A percentile compares a stretch with the other conserved stretches of the same genome.
Conservation (phyloP, 345 rosid genomes). For the Corchorus olitorius region DNA sequence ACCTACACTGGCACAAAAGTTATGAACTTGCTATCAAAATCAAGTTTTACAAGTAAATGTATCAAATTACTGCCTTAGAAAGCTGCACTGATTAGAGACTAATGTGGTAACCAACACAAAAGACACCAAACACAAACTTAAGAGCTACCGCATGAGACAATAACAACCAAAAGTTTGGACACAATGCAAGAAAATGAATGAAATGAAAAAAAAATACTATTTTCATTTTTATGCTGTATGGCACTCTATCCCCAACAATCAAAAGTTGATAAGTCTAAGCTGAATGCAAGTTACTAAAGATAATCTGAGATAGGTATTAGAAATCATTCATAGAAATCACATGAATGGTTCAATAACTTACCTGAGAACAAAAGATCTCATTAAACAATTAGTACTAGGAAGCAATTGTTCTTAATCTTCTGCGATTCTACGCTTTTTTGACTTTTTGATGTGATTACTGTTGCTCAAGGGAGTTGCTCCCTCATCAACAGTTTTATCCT, state of each 20-base stretch:
- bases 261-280: background rate
- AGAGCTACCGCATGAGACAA: background rate
- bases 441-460: slow-evolving; percentile 26
- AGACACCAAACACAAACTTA: background rate
- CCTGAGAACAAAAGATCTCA: background rate
- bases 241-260: background rate
- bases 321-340: background rate
- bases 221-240: background rate
- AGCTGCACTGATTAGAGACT: background rate
- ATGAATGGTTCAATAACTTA: background rate
- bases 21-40: background rate
- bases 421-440: slow-evolving; percentile 40
- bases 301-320: background rate
- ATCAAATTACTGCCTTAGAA: background rate
- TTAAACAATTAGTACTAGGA: background rate
- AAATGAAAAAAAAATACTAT: background rate
- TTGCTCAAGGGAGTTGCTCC: slow-evolving; percentile 17
- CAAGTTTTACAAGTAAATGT: background rate
- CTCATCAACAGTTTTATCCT: slow-evolving; percentile 18
- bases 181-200: background rate
- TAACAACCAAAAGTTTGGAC: background rate
- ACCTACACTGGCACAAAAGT: background rate
- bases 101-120: background rate
- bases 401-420: slow-evolving; percentile 27
- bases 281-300: background rate